A percentile compares a stretch with the other conserved stretches of the same genome.
Conservation (phyloP, 768 basidiomycete species). For the Tremella fuciformis region DNA sequence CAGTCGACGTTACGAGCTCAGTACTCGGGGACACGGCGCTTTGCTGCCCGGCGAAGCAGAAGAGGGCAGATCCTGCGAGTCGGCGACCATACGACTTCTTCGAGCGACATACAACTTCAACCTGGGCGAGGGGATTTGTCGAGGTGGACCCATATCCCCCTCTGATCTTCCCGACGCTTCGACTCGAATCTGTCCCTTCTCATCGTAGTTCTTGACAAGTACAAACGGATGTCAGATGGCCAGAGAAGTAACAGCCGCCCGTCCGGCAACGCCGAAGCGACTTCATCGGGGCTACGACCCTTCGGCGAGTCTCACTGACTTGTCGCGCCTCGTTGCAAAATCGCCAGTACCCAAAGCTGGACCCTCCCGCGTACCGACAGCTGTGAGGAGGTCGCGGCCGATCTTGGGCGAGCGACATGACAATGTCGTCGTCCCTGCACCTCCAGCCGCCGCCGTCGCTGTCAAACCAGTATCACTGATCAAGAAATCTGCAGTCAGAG, state of each 20-base stretch:
- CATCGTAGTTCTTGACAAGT: background rate
- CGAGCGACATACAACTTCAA: too few relatives aligned
- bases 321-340: background rate
- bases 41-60: too few relatives aligned
- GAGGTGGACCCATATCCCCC: too few relatives aligned
- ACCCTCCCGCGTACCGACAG: background rate
- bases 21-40: too few relatives aligned
- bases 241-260: background rate
- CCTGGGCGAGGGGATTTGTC: too few relatives aligned
- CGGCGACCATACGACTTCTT: too few relatives aligned
- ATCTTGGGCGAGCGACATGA: constrained; percentile 4
- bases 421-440: background rate
- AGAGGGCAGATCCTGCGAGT: too few relatives aligned
- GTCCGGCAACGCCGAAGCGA: constrained; percentile 3
- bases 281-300: background rate
- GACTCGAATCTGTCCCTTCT: background rate
- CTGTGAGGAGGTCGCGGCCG: background rate
- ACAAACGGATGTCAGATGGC: background rate
- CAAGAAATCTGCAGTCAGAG: background rate
- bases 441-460: background rate
- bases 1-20: too few relatives aligned
- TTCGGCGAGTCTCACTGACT: background rate
- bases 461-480: background rate
- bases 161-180: background rate
- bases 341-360: background rate